Conservation (phyloP, 2,329 filamentous ascomycete species). For the Diaporthe sp. region DNA sequence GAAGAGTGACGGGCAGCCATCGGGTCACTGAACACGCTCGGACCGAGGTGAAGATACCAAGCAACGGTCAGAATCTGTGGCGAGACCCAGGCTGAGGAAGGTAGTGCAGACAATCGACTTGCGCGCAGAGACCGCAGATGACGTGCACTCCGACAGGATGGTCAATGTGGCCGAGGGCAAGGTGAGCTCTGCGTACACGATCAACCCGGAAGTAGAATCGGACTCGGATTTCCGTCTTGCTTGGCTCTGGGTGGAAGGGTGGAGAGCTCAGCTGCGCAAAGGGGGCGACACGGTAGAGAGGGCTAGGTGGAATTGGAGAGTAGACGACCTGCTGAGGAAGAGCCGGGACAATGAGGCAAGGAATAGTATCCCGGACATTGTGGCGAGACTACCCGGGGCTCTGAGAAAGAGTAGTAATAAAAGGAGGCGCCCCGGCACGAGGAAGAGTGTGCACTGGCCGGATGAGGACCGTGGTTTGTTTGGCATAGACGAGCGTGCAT, state of each 20-base stretch:
- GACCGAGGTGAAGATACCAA: constrained; percentile 37
- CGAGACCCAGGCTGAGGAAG: not conserved
- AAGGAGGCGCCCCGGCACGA: not conserved
- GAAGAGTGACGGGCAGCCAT: constrained; percentile 32
- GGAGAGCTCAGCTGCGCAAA: constrained; percentile 46
- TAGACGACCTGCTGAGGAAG: constrained; percentile 36
- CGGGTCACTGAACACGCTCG: constrained; percentile 51
- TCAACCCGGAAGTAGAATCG: constrained; percentile 28
- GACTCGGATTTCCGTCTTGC: constrained; percentile 45
- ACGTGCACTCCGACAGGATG: constrained; percentile 28
- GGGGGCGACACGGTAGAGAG: constrained; percentile 47
- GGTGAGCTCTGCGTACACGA: constrained; percentile 25
- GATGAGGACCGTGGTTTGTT: not conserved
- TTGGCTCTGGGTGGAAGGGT: constrained; percentile 51
- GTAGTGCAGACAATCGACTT: constrained; percentile 8
- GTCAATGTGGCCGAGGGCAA: constrained; percentile 16
- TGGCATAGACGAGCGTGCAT: constrained; percentile 4
- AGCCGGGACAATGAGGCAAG: not conserved
- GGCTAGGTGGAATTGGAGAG: constrained; percentile 45
- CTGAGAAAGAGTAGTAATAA: constrained; percentile 25
- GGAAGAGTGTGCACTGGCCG: constrained; percentile 29
- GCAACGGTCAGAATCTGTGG: constrained; percentile 14
- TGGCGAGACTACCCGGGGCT: constrained; percentile 33
- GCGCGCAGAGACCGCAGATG: constrained; percentile 30
- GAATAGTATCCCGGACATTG: constrained; percentile 34